Conservation (phyloP, 169 alveolate genomes). For the Plasmodium relictum region DNA sequence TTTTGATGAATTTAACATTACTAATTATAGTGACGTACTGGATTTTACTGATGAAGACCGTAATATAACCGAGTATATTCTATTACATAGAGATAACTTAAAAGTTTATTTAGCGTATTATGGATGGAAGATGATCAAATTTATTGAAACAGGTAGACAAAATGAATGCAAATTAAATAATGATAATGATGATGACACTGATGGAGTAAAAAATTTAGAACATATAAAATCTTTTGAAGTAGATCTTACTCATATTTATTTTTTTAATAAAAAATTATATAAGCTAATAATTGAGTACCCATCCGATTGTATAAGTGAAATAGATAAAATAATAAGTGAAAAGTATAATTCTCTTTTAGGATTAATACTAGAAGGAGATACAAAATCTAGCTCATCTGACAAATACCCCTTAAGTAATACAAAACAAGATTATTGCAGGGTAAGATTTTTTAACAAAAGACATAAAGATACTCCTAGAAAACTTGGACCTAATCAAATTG, state of each 20-base stretch:
- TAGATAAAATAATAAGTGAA: constrained; percentile 92
- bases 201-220: constrained; percentile 41
- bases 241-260: constrained; percentile 91
- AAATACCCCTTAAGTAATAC: constrained; percentile 77
- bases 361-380: constrained; percentile 75
- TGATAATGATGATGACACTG: constrained; percentile 27
- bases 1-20: constrained; percentile 82
- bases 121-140: constrained; percentile 83
- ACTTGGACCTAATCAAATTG: constrained; percentile 88
- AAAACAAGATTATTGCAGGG: constrained; percentile 87
- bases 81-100: constrained; percentile 67
- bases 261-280: constrained; percentile 90
- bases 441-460: constrained; percentile 84
- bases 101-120: constrained; percentile 78
- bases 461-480: constrained; percentile 83
- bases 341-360: constrained; percentile 87
- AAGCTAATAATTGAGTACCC: constrained; percentile 93
- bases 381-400: constrained; percentile 43
- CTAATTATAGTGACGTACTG: constrained; percentile 81
- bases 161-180: constrained; percentile 70
- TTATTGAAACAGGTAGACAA: constrained; percentile 78
- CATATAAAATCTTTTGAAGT: constrained; percentile 83
- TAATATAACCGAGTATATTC: constrained; percentile 78
- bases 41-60: constrained; percentile 81
- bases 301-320: constrained; percentile 94